Conservation (phyloP, 208 protist species). For the Wallacemonas sp. region DNA sequence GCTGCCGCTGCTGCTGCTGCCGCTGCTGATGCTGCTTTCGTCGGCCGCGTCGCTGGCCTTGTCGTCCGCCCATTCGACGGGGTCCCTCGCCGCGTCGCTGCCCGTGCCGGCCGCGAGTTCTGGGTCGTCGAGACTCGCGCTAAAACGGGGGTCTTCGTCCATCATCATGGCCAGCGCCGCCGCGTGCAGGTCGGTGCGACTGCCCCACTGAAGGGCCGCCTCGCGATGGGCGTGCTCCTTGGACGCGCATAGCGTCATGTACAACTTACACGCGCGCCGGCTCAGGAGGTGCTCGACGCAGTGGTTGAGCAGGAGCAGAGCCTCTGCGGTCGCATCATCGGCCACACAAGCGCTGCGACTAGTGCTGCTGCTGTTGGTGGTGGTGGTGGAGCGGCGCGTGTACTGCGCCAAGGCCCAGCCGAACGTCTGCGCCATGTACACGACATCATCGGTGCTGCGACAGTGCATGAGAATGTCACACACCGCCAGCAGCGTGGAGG, state of each 20-base stretch:
- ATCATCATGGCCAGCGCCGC: conserved; percentile 1
- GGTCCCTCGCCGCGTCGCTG: too few relatives aligned
- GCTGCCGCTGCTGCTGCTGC: not conserved
- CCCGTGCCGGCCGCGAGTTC: not conserved
- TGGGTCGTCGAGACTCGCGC: not conserved
- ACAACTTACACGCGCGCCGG: conserved; percentile 32
- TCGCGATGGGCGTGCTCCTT: not conserved
- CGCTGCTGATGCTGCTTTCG: too few relatives aligned
- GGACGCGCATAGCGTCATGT: not conserved
- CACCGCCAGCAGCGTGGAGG: conserved; percentile 49
- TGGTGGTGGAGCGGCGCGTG: not conserved
- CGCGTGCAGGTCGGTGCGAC: conserved; percentile 9
- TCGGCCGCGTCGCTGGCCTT: too few relatives aligned
- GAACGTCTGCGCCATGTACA: conserved; percentile 46
- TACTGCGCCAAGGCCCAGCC: conserved; percentile 32
- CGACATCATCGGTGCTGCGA: conserved; percentile 46
- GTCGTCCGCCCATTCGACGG: too few relatives aligned
- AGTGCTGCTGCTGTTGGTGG: not conserved
- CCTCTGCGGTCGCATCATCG: conserved; percentile 35
- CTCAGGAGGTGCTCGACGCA: conserved; percentile 63
- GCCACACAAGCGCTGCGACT: not conserved
- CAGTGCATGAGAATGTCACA: conserved; percentile 52
- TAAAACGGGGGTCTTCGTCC: not conserved
- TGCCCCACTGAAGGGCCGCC: not conserved
- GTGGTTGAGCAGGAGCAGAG: conserved; percentile 41